Base-by-base conservation (phyloP, 2,329 filamentous ascomycete species). In the Didymella pomorum region DNA sequence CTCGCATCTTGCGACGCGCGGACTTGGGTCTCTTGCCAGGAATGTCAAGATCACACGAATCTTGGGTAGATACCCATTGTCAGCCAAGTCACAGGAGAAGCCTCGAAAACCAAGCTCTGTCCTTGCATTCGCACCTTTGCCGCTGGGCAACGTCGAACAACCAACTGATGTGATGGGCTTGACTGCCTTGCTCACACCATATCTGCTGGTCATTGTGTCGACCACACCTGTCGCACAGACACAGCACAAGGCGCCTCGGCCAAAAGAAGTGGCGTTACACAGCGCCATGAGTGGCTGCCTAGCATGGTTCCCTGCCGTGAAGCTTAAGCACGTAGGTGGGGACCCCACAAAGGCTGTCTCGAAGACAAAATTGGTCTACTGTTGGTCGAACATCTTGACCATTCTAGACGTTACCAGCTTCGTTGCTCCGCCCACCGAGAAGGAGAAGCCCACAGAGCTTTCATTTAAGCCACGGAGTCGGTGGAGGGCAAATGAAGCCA, bases 311-410 rank as follows among this genome's bases (percentile, higher is more conserved):
- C 95, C 95, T 2, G 93, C 93, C 2, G 95, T 99, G 44, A 95
- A 91, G 71, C 81, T 99, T 42, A 98, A 98, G 76, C 86, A 87
- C 16, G 85, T 87, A 10, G 88, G 92, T 9, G 81, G 86, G 1
- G 83, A 85, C 45, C 87, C 86, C 0, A 87, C 87, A 5, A 89
- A 87, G 68, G 85, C 88, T 8, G 83, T 89, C 10, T 93, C 91
- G 18, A 89, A 88, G 71, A 90, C 89, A 35, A 98, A 99, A 76
- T 84, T 99, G 18, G 94, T 92, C 0, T 99, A 99, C 79, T 97
- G 93, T 77, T 99, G 95, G 95, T 98, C 95, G 2, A 98, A 98
- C 70, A 87, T 98, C n/a, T 80, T 99, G 64, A 98, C 93, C 0
- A 89, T 99, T 5, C 80, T 99, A 23, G 95, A 99, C 63, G 87